phyloP scores from a whole-genome alignment of 257 asterid genomes.

The Salvia rosmarinus region DNA sequence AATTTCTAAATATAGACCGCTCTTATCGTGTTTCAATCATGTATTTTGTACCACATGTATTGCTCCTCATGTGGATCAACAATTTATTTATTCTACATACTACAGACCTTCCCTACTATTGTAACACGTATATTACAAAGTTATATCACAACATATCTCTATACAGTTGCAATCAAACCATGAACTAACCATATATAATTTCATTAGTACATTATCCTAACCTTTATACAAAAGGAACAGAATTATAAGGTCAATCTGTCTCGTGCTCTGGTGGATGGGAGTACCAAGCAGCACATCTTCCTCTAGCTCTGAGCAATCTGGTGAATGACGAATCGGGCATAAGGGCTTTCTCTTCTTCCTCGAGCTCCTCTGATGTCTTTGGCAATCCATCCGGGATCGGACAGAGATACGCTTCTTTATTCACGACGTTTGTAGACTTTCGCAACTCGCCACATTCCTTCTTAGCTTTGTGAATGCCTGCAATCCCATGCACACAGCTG shows the following conservation, averaged over 20 bases:
- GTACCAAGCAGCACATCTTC: slow-evolving; percentile 75
- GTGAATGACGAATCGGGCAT: slow-evolving; percentile 95
- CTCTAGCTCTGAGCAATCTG: slow-evolving; percentile 77
- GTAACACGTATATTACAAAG: neutral
- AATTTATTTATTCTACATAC: neutral
- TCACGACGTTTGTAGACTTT: slow-evolving; percentile 23
- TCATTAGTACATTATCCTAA: neutral
- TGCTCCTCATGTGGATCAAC: too few relatives aligned
- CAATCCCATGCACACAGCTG: slow-evolving; percentile 65
- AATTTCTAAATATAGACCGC: slow-evolving; percentile 30
- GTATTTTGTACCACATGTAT: neutral
- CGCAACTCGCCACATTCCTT: slow-evolving; percentile 38
- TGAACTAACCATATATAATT: neutral
- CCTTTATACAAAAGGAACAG: neutral
- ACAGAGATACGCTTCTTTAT: slow-evolving; percentile 30
- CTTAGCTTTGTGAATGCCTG: slow-evolving; percentile 60
- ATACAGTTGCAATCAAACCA: slow-evolving; percentile 21
- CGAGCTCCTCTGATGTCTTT: slow-evolving; percentile 68
- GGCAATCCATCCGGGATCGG: slow-evolving; percentile 94
- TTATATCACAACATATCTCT: slow-evolving; percentile 1
- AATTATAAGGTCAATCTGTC: slow-evolving; percentile 32
- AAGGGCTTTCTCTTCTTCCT: slow-evolving; percentile 74
- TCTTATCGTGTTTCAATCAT: neutral
- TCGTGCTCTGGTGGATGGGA: slow-evolving; percentile 66
- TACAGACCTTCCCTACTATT: neutral